Conservation (phyloP, 768 basidiomycete species). For the Trametes cinnabarina region DNA sequence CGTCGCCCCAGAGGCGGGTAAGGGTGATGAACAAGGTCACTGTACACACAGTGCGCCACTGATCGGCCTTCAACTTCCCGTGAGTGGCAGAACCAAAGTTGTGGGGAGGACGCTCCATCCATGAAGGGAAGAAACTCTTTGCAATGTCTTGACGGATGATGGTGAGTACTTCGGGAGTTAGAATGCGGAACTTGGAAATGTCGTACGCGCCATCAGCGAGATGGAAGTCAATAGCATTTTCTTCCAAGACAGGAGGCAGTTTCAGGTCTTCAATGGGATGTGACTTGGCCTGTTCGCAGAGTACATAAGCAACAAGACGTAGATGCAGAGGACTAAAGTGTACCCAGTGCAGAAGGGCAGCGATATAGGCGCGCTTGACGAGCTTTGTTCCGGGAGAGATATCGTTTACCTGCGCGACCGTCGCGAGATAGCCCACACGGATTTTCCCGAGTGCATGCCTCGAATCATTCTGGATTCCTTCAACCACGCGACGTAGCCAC, state of each 20-base stretch:
- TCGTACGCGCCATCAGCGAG: not conserved
- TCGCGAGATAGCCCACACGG: not conserved
- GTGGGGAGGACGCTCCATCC: slow-evolving; percentile 32
- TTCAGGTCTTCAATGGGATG: too few relatives aligned
- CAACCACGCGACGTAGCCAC: not conserved
- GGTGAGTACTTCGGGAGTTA: not conserved
- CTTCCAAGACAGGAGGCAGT: too few relatives aligned
- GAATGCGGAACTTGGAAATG: not conserved
- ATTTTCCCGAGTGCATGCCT: not conserved
- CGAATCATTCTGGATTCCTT: not conserved
- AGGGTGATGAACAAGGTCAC: slow-evolving; percentile 36
- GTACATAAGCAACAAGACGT: too few relatives aligned
- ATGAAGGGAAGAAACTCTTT: slow-evolving; percentile 24
- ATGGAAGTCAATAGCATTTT: too few relatives aligned
- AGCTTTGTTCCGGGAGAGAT: not conserved
- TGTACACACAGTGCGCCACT: slow-evolving; percentile 34
- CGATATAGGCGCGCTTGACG: not conserved
- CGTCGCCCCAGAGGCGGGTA: slow-evolving; percentile 35
- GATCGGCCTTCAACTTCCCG: slow-evolving; percentile 37
- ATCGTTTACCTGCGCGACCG: not conserved
- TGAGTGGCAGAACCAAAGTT: slow-evolving; percentile 32
- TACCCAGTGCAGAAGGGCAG: not conserved
- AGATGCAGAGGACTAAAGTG: not conserved
- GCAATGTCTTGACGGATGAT: not conserved
- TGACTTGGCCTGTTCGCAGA: too few relatives aligned